Conservation (phyloP, 192 early-diverging fungal genomes). For the Podila minutissima region DNA sequence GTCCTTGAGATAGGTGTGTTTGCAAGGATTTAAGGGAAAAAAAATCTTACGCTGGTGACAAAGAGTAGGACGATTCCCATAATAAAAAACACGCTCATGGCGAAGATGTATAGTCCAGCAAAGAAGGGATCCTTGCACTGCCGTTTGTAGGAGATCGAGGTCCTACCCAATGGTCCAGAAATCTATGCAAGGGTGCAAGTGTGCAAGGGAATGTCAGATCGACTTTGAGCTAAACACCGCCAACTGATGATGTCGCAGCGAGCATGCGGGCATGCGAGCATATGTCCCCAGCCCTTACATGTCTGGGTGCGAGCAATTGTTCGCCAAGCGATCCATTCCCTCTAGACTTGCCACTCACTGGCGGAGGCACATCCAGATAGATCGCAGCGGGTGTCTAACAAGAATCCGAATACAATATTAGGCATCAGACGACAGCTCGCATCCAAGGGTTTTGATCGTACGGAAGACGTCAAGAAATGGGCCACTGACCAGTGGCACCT, state of each 20-base stretch:
- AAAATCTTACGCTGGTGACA: slow-evolving; percentile 59
- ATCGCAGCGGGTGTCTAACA: slow-evolving; percentile 62
- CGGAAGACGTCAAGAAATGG: not conserved
- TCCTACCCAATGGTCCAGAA: slow-evolving; percentile 51
- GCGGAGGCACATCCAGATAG: slow-evolving; percentile 58
- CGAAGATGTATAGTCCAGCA: slow-evolving; percentile 50
- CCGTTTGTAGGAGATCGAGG: slow-evolving; percentile 52
- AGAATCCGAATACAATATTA: too few species aligned
- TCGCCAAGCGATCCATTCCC: slow-evolving; percentile 54
- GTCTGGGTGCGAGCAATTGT: slow-evolving; percentile 56
- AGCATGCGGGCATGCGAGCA: too few species aligned
- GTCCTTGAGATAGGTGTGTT: too few species aligned
- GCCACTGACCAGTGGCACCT: slow-evolving; percentile 21
- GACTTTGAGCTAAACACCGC: too few species aligned
- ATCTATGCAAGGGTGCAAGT: slow-evolving; percentile 15
- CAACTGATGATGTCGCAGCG: not conserved
- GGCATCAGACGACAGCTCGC: too few species aligned
- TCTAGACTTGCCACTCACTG: slow-evolving; percentile 26
- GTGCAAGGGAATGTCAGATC: too few species aligned
- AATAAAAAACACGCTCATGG: slow-evolving; percentile 43
- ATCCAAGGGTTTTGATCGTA: not conserved
- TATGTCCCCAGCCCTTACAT: slow-evolving; percentile 26
- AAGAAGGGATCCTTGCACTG: slow-evolving; percentile 65
- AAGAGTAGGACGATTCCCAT: slow-evolving; percentile 58
- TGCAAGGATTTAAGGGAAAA: not conserved